Base-by-base conservation (phyloP, 768 basidiomycete genomes). In the Mycena galopus region DNA sequence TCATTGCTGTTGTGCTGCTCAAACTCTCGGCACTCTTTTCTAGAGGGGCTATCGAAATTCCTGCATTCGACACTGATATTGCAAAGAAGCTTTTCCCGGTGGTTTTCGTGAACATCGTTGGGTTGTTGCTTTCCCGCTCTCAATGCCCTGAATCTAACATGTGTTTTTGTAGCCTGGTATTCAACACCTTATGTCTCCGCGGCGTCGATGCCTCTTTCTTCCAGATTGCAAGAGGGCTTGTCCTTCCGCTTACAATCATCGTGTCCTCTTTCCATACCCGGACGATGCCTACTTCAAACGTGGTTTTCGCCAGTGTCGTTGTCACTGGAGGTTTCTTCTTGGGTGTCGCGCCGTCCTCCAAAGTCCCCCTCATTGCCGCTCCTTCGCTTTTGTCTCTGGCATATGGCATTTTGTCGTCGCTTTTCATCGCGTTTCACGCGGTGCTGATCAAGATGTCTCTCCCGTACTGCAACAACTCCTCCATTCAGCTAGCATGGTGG, bases 191-290 rank as follows among this genome's bases (percentile, higher is more conserved):
- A 7, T 95, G 94, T 77, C 84, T 95, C 64, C 87, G 93, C 30
- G 91, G 89, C 64, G 93, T 95, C 23, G 94, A 95, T 67, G 93
- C 94, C 3, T 90, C 91, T 0, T 95, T 92, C 80, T 95, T 94
- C 81, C 93, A 94, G 92, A 94, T 97, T 77, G 95, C 95, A 1
- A 85, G 95, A 75, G 95, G 95, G 0, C 87, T 97, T 42, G 92
- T 94, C 4, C 86, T 97, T 6, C 95, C 95, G 0, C 86, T 94
- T 58, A 97, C 95, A 1, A 94, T 96, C 66, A 72, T 89, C 29
- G 89, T 95, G 51, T 93, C 93, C 2, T 91, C 90, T 44, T 53
- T 89, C 23, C 82, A 90, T 71, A 90, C 90, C 2, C 86, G 84
- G 25, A 83, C 88, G 8, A 78, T 82, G 0, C 93, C 94, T 0